phyloP scores from a whole-genome alignment of 331 rosid species.

The Acacia concinna region DNA sequence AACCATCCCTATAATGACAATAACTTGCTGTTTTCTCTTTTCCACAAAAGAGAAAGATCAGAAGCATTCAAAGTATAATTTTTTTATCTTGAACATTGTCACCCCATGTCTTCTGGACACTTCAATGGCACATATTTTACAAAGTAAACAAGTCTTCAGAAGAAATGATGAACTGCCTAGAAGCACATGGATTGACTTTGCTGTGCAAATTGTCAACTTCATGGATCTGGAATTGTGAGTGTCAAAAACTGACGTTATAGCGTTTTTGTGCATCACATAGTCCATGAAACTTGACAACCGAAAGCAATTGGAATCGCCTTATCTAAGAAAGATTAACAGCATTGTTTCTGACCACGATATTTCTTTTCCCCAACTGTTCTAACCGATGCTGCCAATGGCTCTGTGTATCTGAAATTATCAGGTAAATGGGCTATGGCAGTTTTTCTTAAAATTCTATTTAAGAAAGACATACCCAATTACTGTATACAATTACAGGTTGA shows the following conservation, averaged over 20 bases:
- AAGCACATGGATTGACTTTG: not conserved
- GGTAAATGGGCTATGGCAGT: conserved; percentile 2
- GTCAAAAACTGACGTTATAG: conserved; percentile 12
- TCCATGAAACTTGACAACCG: conserved; percentile 1
- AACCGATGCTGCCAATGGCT: not conserved
- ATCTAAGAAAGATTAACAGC: not conserved
- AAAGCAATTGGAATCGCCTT: conserved; percentile 4
- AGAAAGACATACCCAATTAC: not conserved
- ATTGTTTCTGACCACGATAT: not conserved
- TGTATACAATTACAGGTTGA: not conserved
- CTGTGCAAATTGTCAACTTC: conserved; percentile 7
- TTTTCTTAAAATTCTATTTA: not conserved
- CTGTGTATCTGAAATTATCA: not conserved
- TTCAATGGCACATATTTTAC: not conserved
- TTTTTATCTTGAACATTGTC: not conserved
- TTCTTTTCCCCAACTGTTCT: not conserved
- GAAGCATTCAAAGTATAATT: not conserved
- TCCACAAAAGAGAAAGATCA: not conserved
- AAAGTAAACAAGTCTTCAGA: not conserved
- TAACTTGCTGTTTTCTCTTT: not conserved
- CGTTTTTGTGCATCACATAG: conserved; percentile 9
- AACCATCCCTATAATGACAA: not conserved
- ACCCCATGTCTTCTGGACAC: not conserved
- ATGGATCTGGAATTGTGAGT: not conserved
- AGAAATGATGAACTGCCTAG: not conserved